Evolutionary conservation across 208 protist species (phyloP).

Genomic region (Phytomonas sp.): DNA sequence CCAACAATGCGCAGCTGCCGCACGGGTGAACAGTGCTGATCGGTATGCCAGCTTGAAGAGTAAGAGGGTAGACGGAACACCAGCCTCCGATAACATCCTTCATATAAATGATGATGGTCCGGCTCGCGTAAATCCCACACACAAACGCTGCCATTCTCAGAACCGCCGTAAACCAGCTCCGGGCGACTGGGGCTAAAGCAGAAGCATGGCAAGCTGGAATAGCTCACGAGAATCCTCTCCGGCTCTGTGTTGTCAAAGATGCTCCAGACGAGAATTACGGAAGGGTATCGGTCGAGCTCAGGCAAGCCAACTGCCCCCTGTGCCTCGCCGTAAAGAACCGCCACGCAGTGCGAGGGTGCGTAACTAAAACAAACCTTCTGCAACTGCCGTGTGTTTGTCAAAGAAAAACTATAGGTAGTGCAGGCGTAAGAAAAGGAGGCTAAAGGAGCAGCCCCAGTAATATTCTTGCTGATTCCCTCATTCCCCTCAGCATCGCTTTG

Average conservation of each 20-base stretch:
- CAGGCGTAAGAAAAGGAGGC: constrained; percentile 30
- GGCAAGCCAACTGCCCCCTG: constrained; percentile 25
- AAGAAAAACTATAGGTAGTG: constrained; percentile 23
- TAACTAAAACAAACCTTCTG: constrained; percentile 37
- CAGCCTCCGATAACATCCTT: constrained; percentile 31
- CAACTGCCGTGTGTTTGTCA: constrained; percentile 32
- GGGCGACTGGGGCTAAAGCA: constrained; percentile 53
- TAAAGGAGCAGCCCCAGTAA: constrained; percentile 2
- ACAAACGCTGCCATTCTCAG: constrained; percentile 58
- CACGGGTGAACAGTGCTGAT: constrained; percentile 52
- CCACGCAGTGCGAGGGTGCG: constrained; percentile 21
- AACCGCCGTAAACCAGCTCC: constrained; percentile 59
- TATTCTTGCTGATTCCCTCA: constrained; percentile 2
- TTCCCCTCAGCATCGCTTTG: constrained; percentile 18
- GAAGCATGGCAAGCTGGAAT: constrained; percentile 35
- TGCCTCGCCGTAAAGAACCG: constrained; percentile 32
- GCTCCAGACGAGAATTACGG: constrained; percentile 75
- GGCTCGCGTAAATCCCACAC: constrained; percentile 76
- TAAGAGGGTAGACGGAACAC: constrained; percentile 66
- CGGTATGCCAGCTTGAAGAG: constrained; percentile 53
- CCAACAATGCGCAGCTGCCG: constrained; percentile 44
- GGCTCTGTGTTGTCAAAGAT: constrained; percentile 40
- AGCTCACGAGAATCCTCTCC: constrained; percentile 54
- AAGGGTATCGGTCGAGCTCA: constrained; percentile 42
- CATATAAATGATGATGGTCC: constrained; percentile 52